A percentile compares a stretch with the other conserved stretches of the same genome.
Conservation (phyloP, 306 rosid species). For the Sechiopsis laciniata region DNA sequence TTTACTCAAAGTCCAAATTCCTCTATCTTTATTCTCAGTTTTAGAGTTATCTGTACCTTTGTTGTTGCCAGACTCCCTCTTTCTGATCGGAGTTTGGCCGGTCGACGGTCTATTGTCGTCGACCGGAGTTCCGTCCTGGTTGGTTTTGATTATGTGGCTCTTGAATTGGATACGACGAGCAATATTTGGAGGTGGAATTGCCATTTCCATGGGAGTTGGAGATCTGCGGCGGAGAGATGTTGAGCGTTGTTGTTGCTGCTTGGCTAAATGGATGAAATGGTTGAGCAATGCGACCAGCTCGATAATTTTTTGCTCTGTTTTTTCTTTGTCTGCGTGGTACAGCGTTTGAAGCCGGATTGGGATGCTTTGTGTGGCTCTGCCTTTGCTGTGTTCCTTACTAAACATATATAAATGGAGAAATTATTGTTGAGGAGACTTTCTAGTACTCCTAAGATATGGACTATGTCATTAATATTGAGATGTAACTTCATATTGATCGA, state of each 20-base stretch:
- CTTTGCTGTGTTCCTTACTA: conserved; percentile 57
- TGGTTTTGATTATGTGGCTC: conserved; percentile 25
- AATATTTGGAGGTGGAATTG: conserved; percentile 32
- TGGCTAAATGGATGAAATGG: conserved; percentile 48
- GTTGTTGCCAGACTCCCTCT: conserved; percentile 37
- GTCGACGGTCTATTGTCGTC: conserved; percentile 15
- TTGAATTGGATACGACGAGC: conserved; percentile 24
- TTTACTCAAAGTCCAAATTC: conserved; percentile 33
- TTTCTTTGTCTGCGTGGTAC: conserved; percentile 69
- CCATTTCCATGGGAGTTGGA: conserved; percentile 48
- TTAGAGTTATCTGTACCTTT: conserved; percentile 51
- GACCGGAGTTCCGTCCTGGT: conserved; percentile 35
- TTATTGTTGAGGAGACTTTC: conserved; percentile 26
- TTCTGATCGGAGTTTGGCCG: conserved; percentile 2
- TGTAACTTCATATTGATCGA: too few species aligned
- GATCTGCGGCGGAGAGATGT: conserved; percentile 46
- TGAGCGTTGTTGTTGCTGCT: conserved; percentile 42
- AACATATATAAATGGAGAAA: conserved; percentile 12
- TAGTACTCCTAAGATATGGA: conserved; percentile 51
- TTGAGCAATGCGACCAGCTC: conserved; percentile 71
- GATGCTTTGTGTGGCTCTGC: conserved; percentile 32
- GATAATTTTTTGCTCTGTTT: conserved; percentile 53
- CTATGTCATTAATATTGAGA: conserved; percentile 2
- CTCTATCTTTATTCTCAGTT: conserved; percentile 36
- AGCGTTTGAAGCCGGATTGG: conserved; percentile 73